phyloP scores from a whole-genome alignment of 2,329 filamentous ascomycete genomes.

The Neonectria coccinea region DNA sequence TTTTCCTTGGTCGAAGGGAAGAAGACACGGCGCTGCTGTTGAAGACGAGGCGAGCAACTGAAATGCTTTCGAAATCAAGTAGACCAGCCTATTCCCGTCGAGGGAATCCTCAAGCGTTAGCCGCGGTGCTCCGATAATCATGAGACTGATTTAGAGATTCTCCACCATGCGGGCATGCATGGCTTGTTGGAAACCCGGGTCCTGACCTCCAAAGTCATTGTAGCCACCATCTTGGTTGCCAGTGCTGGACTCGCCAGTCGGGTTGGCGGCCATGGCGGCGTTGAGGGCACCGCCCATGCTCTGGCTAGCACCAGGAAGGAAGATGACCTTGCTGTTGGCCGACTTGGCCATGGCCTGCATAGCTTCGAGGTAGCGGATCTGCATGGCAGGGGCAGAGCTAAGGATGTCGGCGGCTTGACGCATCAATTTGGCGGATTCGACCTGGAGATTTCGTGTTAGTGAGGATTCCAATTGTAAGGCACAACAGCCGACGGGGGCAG shows the following conservation, averaged over 20 bases:
- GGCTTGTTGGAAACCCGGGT: constrained; percentile 78
- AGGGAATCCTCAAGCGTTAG: constrained; percentile 48
- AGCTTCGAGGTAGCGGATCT: constrained; percentile 96
- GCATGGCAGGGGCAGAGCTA: constrained; percentile 93
- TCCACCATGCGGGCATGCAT: constrained; percentile 86
- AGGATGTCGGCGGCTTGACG: constrained; percentile 94
- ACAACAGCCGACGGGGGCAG: not conserved
- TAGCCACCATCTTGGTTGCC: constrained; percentile 58
- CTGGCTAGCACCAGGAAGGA: constrained; percentile 74
- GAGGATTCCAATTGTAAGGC: not conserved
- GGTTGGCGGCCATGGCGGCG: constrained; percentile 55
- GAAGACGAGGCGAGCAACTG: constrained; percentile 37
- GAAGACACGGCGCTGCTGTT: constrained; percentile 27
- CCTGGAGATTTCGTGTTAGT: constrained; percentile 53
- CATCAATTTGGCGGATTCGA: constrained; percentile 95
- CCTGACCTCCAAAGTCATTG: constrained; percentile 65
- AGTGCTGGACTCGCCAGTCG: constrained; percentile 60
- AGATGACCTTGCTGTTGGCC: constrained; percentile 90
- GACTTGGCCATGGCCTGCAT: constrained; percentile 99
- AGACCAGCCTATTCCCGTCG: constrained; percentile 50
- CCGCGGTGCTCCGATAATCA: constrained; percentile 28
- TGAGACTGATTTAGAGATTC: constrained; percentile 73
- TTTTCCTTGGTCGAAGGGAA: constrained; percentile 11
- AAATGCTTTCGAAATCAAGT: constrained; percentile 49
- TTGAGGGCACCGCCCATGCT: constrained; percentile 63